A percentile compares a stretch with the other conserved stretches of the same genome.
phyloP scores from a whole-genome alignment of 768 basidiomycete species.

The Termitomyces sp. region DNA sequence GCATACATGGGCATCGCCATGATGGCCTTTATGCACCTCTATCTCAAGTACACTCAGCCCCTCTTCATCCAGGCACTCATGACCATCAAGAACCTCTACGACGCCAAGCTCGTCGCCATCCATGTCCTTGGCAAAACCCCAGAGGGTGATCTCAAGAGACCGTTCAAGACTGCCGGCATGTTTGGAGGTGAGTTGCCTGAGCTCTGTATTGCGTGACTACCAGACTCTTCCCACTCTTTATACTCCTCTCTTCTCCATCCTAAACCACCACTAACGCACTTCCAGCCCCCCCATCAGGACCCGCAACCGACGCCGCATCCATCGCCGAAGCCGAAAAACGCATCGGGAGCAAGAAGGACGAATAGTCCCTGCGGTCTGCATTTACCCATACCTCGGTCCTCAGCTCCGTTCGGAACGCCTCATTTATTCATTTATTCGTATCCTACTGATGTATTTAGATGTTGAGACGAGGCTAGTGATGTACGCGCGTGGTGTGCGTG shows the following conservation, averaged over 20 bases:
- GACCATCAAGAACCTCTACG: conserved; percentile 89
- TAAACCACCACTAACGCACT: not conserved
- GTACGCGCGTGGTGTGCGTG: no score
- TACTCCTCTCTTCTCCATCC: not conserved
- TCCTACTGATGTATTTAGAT: no score
- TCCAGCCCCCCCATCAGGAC: conserved; percentile 49
- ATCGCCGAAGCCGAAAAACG: conserved; percentile 90
- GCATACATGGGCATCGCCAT: conserved; percentile 75
- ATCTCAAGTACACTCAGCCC: conserved; percentile 94
- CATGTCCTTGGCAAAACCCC: conserved; percentile 78
- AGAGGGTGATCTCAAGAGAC: conserved; percentile 85
- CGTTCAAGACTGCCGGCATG: conserved; percentile 76
- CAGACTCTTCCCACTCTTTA: no score
- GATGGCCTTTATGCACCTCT: conserved; percentile 91
- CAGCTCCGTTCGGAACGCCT: no score
- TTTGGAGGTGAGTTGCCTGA: conserved; percentile 51
- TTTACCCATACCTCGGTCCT: no score
- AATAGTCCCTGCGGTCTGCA: conserved; percentile 25
- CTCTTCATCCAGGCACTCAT: conserved; percentile 94
- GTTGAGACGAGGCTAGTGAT: no score
- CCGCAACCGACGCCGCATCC: conserved; percentile 81
- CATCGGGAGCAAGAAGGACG: conserved; percentile 78
- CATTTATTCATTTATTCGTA: no score
- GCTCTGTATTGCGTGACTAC: no score
- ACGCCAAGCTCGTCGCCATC: conserved; percentile 80